phyloP scores from a whole-genome alignment of 2,329 filamentous ascomycete genomes.

The Macrophomina tecta region DNA sequence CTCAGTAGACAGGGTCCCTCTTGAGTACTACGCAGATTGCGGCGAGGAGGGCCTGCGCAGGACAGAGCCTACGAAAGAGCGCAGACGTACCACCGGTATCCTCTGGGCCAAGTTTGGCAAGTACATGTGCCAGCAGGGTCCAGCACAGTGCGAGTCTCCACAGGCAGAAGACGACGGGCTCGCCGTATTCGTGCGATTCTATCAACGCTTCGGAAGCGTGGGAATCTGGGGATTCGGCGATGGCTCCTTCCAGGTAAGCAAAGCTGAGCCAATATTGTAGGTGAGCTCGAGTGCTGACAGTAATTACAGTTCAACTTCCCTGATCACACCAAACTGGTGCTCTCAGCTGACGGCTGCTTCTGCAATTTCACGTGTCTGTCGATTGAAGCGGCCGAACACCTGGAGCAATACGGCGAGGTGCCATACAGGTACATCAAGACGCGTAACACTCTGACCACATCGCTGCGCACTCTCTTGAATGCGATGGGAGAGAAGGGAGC shows the following conservation, averaged over 20 bases:
- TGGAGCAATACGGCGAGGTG: conserved; percentile 65
- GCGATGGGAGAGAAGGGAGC: conserved; percentile 55
- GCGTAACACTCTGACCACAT: conserved; percentile 73
- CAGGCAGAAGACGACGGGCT: conserved; percentile 43
- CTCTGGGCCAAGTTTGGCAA: conserved; percentile 73
- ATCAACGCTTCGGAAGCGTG: conserved; percentile 80
- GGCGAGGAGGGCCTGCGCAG: conserved; percentile 67
- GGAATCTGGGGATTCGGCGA: conserved; percentile 83
- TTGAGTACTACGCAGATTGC: conserved; percentile 78
- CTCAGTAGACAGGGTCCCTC: conserved; percentile 47
- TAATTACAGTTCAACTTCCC: conserved; percentile 78
- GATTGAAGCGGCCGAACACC: conserved; percentile 69
- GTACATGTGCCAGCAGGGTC: conserved; percentile 63
- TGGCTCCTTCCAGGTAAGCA: conserved; percentile 73
- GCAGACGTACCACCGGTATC: conserved; percentile 61
- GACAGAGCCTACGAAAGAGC: conserved; percentile 66
- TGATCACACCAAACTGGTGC: conserved; percentile 83
- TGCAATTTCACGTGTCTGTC: conserved; percentile 80
- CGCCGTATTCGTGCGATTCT: conserved; percentile 71
- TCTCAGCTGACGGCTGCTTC: conserved; percentile 75
- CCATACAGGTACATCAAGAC: conserved; percentile 72
- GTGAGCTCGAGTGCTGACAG: conserved; percentile 33
- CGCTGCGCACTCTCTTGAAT: conserved; percentile 75
- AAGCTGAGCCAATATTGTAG: not conserved
- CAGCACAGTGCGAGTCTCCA: conserved; percentile 48